Base-by-base conservation (phyloP, 208 protist genomes). In the Trypanosoma caninum region DNA sequence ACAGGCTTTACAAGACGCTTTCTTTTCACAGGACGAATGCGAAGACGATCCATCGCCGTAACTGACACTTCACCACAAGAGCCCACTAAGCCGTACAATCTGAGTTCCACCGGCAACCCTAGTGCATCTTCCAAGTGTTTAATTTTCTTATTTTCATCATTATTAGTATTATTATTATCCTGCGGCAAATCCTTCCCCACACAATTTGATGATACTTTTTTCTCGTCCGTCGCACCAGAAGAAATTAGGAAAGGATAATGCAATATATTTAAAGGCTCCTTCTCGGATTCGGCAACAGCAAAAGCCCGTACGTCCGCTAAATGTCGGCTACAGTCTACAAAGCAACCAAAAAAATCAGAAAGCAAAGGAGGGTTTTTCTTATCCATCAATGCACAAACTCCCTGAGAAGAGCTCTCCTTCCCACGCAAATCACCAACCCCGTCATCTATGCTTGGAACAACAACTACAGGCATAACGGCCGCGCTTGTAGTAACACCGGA, bases 361-460 rank as follows among this genome's bases (percentile, higher is more conserved):
- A 88, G 74, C 37, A 41, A 51, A 27, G 80, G 84, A 22, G 80
- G 72, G 0, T 65, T 66, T 37, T 62, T 74, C 18, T 69, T 65
- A 42, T 75, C 64, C 8, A 62, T 45, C n/a, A 27, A 18, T 38
- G 31, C n/a, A 28, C 20, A 30, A 34, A 31, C 64, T 14, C 46
- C 50, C 45, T 59, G 62, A 10, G 65, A 34, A 16, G 18, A 22
- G 10, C 38, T 55, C 16, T 47, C 54, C 35, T 52, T 55, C 8
- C 53, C 61, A 41, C 22, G 38, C 41, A 25, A 30, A 40, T 60
- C 64, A 46, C 54, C 59, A 25, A 62, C 8, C 6, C 44, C 58
- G 44, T 84, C 76, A 52, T 93, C 86, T 41, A 89, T 84, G 62
- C 82, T 93, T 0, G 86, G 86, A 10, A 87, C 71, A 34, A 89